These are phyloP conservation scores for Penicillium pulvis DNA, from an alignment of 495 filamentous ascomycete genomes.

Conservation along the genomic window DNA sequence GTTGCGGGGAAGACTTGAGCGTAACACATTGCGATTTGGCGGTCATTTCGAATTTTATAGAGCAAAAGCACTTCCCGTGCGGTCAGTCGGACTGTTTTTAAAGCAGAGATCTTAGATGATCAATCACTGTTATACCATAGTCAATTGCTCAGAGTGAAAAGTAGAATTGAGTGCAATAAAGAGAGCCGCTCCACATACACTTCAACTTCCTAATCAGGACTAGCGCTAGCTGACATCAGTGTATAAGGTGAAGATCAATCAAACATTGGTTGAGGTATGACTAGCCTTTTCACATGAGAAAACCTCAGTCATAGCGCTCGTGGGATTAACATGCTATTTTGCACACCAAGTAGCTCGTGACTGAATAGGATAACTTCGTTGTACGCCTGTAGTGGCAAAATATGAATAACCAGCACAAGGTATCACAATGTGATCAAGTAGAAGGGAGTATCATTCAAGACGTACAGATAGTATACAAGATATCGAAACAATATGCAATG, in stretches of 20 bases:
- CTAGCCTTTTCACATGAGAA: no score
- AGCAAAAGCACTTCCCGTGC: no score
- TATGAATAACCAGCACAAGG: background rate
- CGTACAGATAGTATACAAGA: constrained; percentile 2
- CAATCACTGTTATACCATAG: background rate
- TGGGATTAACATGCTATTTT: no score
- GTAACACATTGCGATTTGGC: no score
- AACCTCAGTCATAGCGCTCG: no score
- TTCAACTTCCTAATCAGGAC: background rate
- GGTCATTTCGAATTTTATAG: background rate
- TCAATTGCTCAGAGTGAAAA: background rate
- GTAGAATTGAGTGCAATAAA: background rate
- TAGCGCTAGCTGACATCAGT: background rate
- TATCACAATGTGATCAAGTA: background rate
- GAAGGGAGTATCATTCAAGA: constrained; percentile 5
- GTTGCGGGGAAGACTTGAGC: no score
- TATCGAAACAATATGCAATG: constrained; percentile 1
- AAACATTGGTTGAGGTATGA: no score
- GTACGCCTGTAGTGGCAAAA: no score
- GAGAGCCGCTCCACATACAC: background rate
- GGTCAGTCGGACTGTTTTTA: background rate
- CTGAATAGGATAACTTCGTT: no score
- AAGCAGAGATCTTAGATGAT: background rate
- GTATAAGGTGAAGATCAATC: no score
- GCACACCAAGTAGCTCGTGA: no score